Percentiles rank a stretch among this genome's conserved stretches.
These are phyloP conservation scores for Lecanicillium sp. DNA, from an alignment of 2,329 filamentous ascomycete genomes.

Conservation along the genomic window DNA sequence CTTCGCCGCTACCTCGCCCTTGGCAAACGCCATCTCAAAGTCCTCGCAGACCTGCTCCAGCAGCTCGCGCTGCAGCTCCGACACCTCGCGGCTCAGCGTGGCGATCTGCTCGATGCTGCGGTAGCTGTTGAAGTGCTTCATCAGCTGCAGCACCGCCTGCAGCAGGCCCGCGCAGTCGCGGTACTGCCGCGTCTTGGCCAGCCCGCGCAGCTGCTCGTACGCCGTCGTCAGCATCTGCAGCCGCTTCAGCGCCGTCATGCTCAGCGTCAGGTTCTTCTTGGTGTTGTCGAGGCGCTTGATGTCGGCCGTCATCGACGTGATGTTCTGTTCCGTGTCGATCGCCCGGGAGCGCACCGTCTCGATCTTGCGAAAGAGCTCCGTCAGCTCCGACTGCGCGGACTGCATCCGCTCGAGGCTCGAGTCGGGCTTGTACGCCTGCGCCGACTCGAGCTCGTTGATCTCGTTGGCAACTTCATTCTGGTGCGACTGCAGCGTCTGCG, in stretches of 20 bases:
- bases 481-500: slow-evolving; percentile 64
- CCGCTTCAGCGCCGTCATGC: slow-evolving; percentile 95
- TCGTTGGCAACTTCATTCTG: slow-evolving; percentile 77
- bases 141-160: slow-evolving; percentile 92
- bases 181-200: slow-evolving; percentile 85
- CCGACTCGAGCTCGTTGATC: slow-evolving; percentile 66
- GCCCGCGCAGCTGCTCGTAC: slow-evolving; percentile 86
- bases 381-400: slow-evolving; percentile 81
- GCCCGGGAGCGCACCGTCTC: slow-evolving; percentile 86
- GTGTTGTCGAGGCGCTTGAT: slow-evolving; percentile 96
- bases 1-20: slow-evolving; percentile 68
- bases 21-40: slow-evolving; percentile 92
- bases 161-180: slow-evolving; percentile 89
- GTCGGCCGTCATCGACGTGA: slow-evolving; percentile 97
- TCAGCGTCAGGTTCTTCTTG: slow-evolving; percentile 91
- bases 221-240: slow-evolving; percentile 98
- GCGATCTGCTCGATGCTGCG: slow-evolving; percentile 97
- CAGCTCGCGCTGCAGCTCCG: slow-evolving; percentile 85
- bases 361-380: slow-evolving; percentile 87
- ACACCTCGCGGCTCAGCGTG: slow-evolving; percentile 82
- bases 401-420: slow-evolving; percentile 89
- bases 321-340: slow-evolving; percentile 87
- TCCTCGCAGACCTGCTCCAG: slow-evolving; percentile 98
- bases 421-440: slow-evolving; percentile 78
- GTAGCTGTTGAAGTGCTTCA: slow-evolving; percentile 98